These are phyloP conservation scores for Blastobotrys elegans DNA, from an alignment of 1,139 yeast genomes.

Conservation along the genomic window DNA sequence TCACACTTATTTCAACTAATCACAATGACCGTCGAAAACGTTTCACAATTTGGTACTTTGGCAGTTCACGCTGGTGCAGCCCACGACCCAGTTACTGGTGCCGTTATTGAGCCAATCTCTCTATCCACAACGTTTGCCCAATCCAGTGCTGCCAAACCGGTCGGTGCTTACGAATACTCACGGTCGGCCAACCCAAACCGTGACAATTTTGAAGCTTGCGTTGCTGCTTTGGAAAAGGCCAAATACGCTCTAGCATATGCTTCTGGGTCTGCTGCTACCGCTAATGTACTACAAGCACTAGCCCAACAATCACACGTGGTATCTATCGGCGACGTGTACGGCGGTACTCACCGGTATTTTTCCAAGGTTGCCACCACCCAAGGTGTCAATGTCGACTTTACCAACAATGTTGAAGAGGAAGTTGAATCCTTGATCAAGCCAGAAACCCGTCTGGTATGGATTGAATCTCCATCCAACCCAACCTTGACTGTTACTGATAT, in stretches of 20 bases:
- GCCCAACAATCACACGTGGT: conserved; percentile 71
- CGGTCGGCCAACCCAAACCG: conserved; percentile 89
- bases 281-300: conserved; percentile 68
- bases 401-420: conserved; percentile 59
- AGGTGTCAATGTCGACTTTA: conserved; percentile 67
- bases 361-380: conserved; percentile 80
- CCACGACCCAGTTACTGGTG: conserved; percentile 72
- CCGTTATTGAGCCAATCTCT: conserved; percentile 82
- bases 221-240: conserved; percentile 77
- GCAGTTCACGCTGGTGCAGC: conserved; percentile 85
- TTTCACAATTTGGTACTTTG: conserved; percentile 54
- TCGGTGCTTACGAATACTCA: conserved; percentile 80
- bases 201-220: conserved; percentile 71
- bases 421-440: conserved; percentile 51
- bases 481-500: conserved; percentile 75
- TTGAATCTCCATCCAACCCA: conserved; percentile 88
- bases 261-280: conserved; percentile 86
- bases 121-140: conserved; percentile 86
- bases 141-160: conserved; percentile 66
- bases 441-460: conserved; percentile 75
- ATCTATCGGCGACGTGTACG: conserved; percentile 85
- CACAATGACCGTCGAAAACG: conserved; percentile 5
- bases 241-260: conserved; percentile 74
- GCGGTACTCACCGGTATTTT: conserved; percentile 90
- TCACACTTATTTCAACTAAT: neutral